A percentile compares a stretch with the other conserved stretches of the same genome.
These are phyloP conservation scores for Metschnikowia orientalis DNA, from an alignment of 805 yeast species.

Conservation along the genomic window DNA sequence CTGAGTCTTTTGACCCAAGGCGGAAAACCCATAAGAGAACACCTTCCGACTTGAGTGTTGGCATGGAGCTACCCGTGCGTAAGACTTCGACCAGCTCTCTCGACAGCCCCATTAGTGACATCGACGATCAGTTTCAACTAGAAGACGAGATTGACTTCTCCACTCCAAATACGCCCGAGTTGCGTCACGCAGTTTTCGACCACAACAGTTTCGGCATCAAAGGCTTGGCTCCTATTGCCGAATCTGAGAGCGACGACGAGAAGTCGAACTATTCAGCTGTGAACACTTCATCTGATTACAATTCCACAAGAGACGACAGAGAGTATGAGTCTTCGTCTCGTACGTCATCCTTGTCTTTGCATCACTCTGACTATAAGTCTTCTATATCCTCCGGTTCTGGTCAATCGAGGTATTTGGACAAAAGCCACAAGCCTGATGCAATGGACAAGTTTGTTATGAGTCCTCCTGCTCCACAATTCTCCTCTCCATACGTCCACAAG, in stretches of 20 bases:
- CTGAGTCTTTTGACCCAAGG: constrained; percentile 16
- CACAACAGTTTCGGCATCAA: constrained; percentile 21
- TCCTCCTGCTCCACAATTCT: constrained; percentile 2
- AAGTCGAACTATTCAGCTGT: constrained; percentile 12
- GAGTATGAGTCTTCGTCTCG: constrained; percentile 26
- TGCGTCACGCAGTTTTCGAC: constrained; percentile 21
- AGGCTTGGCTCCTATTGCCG: constrained; percentile 39
- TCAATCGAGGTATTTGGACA: constrained; percentile 7
- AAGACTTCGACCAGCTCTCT: constrained; percentile 6
- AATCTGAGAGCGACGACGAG: constrained; percentile 28
- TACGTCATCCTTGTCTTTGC: constrained; percentile 36
- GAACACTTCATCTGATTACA: constrained; percentile 28
- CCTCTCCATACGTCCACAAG: constrained; percentile 11
- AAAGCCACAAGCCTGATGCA: constrained; percentile 10
- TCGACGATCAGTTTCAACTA: constrained; percentile 7
- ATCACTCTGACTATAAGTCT: constrained; percentile 34
- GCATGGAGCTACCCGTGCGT: constrained; percentile 5
- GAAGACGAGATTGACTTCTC: constrained; percentile 15
- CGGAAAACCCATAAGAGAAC: constrained; percentile 18
- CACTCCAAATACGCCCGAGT: constrained; percentile 1
- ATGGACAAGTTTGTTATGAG: constrained; percentile 14
- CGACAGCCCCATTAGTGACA: constrained; percentile 10
- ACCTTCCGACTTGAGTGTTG: constrained; percentile 12
- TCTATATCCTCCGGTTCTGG: constrained; percentile 33
- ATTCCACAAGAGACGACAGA: constrained; percentile 19